Percentiles rank a stretch among this genome's conserved stretches.
These are phyloP conservation scores for Starmerella lactis-condensi DNA, from an alignment of 805 yeast species.

Conservation along the genomic window DNA sequence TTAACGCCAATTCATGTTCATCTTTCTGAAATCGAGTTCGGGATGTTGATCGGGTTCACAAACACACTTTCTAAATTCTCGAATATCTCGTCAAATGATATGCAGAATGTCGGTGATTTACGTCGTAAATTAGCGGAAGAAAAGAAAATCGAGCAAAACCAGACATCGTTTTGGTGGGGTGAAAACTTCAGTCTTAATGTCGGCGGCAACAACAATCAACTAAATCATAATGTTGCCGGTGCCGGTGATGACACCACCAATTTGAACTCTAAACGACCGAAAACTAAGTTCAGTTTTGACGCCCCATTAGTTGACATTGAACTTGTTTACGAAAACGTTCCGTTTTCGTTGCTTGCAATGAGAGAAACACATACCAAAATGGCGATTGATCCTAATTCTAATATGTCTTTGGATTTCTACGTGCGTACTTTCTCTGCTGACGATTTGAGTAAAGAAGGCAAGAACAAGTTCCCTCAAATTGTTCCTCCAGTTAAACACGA, in stretches of 20 bases:
- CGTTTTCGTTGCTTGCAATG: conserved; percentile 41
- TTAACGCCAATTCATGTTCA: conserved; percentile 45
- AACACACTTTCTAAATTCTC: conserved; percentile 37
- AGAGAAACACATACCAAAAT: conserved; percentile 38
- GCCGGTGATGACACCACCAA: neutral
- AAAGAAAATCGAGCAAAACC: conserved; percentile 12
- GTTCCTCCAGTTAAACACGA: conserved; percentile 51
- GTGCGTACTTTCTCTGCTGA: conserved; percentile 57
- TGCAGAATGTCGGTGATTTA: conserved; percentile 26
- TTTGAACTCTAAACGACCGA: conserved; percentile 2
- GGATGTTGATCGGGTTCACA: conserved; percentile 36
- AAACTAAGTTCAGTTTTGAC: conserved; percentile 10
- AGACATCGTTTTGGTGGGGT: conserved; percentile 14
- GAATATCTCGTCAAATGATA: conserved; percentile 37
- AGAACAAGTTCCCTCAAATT: conserved; percentile 59
- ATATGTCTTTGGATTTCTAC: conserved; percentile 40
- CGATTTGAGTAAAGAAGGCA: conserved; percentile 46
- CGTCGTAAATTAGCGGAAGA: conserved; percentile 12
- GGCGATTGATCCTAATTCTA: conserved; percentile 34
- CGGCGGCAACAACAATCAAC: conserved; percentile 2
- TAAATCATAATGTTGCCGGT: neutral
- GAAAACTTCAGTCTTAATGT: conserved; percentile 9
- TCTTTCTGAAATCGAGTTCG: conserved; percentile 56
- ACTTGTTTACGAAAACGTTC: conserved; percentile 10
- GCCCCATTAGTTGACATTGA: conserved; percentile 13